These are phyloP conservation scores for Daedalea quercina DNA, from an alignment of 768 basidiomycete genomes.

Conservation along the genomic window DNA sequence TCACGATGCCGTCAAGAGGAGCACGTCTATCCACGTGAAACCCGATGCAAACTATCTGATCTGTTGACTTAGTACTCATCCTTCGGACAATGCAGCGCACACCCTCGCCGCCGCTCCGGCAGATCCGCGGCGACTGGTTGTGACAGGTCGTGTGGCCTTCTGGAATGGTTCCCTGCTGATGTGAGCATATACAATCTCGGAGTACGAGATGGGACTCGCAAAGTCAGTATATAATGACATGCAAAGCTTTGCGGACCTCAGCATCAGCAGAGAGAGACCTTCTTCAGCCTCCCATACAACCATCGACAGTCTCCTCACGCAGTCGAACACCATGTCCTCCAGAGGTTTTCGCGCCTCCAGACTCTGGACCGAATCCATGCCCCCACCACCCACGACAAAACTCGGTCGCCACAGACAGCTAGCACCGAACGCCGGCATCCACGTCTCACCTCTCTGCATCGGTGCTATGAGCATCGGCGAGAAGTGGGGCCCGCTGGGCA, in stretches of 20 bases:
- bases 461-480: slow-evolving; percentile 45
- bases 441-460: slow-evolving; percentile 42
- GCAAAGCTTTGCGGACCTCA: too few relatives aligned
- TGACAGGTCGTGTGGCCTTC: too few relatives aligned
- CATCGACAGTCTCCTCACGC: neutral
- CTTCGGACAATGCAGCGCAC: too few relatives aligned
- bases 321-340: neutral
- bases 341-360: neutral
- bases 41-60: too few relatives aligned
- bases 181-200: neutral
- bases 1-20: too few relatives aligned
- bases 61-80: too few relatives aligned
- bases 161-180: too few relatives aligned
- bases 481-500: slow-evolving; percentile 28
- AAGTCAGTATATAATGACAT: neutral
- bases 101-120: too few relatives aligned
- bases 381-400: slow-evolving; percentile 14
- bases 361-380: neutral
- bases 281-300: neutral
- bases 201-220: neutral
- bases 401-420: slow-evolving; percentile 33
- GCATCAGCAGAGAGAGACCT: neutral
- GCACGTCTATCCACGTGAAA: too few relatives aligned
- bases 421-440: slow-evolving; percentile 34
- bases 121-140: too few relatives aligned